Conservation (phyloP, 768 basidiomycete species). For the Leccinum obscurum region DNA sequence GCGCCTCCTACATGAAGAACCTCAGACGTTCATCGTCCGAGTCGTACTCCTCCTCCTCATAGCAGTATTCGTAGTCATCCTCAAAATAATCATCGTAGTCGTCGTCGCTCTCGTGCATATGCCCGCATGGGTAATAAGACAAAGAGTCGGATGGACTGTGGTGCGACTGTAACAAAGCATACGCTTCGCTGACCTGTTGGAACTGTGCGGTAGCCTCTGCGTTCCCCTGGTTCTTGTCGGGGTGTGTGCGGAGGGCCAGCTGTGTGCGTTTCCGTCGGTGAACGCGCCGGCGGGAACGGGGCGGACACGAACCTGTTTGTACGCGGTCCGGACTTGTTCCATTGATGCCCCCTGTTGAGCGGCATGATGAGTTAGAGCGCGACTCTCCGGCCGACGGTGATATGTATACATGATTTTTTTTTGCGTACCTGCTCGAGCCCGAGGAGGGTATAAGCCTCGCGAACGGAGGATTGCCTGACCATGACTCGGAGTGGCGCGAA, state of each 20-base stretch:
- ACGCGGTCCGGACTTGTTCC: conserved; percentile 64
- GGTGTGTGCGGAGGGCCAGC: conserved; percentile 69
- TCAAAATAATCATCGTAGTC: conserved; percentile 35
- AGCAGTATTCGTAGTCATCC: conserved; percentile 32
- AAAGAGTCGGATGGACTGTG: conserved; percentile 36
- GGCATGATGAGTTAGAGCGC: conserved; percentile 11
- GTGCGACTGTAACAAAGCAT: conserved; percentile 57
- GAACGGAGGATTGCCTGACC: conserved; percentile 37
- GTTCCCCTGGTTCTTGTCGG: conserved; percentile 74
- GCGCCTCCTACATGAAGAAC: conserved; percentile 47
- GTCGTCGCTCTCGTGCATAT: conserved; percentile 39
- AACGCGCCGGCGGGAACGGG: conserved; percentile 1
- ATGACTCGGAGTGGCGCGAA: conserved; percentile 21
- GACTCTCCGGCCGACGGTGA: background rate
- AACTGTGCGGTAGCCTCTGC: conserved; percentile 67
- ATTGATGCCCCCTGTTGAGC: conserved; percentile 52
- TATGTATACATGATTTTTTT: background rate
- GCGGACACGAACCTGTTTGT: conserved; percentile 56
- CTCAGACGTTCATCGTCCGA: conserved; percentile 35
- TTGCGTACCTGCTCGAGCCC: conserved; percentile 52
- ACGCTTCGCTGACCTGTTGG: conserved; percentile 69
- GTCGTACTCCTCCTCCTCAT: conserved; percentile 32
- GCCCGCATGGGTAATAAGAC: conserved; percentile 14
- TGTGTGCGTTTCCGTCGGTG: conserved; percentile 23
- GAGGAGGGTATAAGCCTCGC: conserved; percentile 43